These are phyloP conservation scores for Rhodotorula sp. DNA, from an alignment of 1,284 basidiomycete genomes.

Conservation along the genomic window DNA sequence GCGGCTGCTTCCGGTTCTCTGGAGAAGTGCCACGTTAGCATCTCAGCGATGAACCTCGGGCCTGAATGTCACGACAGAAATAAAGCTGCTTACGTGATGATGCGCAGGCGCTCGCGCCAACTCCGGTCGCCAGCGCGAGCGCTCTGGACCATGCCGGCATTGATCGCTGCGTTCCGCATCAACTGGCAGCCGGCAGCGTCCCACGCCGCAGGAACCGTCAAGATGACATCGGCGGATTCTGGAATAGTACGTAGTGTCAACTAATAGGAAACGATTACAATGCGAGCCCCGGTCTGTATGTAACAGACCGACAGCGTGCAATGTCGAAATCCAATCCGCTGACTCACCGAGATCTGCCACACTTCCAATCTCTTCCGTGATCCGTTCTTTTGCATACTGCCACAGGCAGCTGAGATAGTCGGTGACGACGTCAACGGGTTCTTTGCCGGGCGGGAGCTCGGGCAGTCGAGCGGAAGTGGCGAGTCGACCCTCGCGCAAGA, in stretches of 20 bases:
- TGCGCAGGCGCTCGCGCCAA: constrained; percentile 72
- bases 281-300: not conserved
- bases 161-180: constrained; percentile 75
- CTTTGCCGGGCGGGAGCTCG: constrained; percentile 71
- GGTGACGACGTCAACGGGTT: constrained; percentile 67
- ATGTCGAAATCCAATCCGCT: not conserved
- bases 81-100: constrained; percentile 61
- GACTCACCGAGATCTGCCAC: constrained; percentile 71
- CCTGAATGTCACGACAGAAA: constrained; percentile 4
- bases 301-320: too few relatives aligned
- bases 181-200: constrained; percentile 73
- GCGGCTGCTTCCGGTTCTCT: constrained; percentile 80
- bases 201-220: constrained; percentile 81
- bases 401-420: constrained; percentile 75
- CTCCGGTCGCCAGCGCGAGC: constrained; percentile 64
- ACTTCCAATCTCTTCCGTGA: constrained; percentile 73
- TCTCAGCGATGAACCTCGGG: not conserved
- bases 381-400: constrained; percentile 77
- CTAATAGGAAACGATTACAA: too few relatives aligned
- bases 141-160: constrained; percentile 69
- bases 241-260: too few relatives aligned
- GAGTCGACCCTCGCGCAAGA: constrained; percentile 63
- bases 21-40: not conserved
- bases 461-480: constrained; percentile 67
- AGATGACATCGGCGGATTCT: constrained; percentile 74